Evolutionary conservation across 805 yeast species (phyloP).

Genomic region (Hanseniaspora hatyaiensis): DNA sequence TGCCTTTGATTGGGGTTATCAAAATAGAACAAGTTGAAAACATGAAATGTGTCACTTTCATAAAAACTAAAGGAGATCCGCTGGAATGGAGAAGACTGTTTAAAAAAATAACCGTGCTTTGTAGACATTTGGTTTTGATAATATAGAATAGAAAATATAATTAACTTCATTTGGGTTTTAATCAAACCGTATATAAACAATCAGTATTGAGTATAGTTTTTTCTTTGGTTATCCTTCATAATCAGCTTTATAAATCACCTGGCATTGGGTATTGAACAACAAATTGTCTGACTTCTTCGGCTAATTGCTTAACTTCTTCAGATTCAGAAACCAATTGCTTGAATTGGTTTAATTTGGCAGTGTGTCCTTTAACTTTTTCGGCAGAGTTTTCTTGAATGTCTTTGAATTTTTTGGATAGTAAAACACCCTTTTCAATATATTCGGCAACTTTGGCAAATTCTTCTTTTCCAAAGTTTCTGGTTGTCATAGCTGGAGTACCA

Average conservation of each 20-base stretch:
- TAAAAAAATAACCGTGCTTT: constrained; percentile 43
- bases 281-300: constrained; percentile 59
- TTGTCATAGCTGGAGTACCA: constrained; percentile 98
- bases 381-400: constrained; percentile 28
- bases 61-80: constrained; percentile 53
- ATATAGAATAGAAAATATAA: neutral
- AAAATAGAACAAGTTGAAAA: constrained; percentile 33
- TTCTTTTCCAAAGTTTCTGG: constrained; percentile 72
- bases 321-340: constrained; percentile 56
- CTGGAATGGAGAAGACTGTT: constrained; percentile 62
- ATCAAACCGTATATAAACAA: no score
- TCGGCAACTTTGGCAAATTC: constrained; percentile 75
- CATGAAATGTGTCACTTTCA: constrained; percentile 42
- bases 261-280: constrained; percentile 76
- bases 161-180: neutral
- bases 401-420: constrained; percentile 52
- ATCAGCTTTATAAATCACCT: constrained; percentile 53
- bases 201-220: no score
- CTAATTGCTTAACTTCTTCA: constrained; percentile 47
- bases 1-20: constrained; percentile 38
- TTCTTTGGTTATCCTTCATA: no score
- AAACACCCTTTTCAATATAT: constrained; percentile 69
- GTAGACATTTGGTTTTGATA: constrained; percentile 36
- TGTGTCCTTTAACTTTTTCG: constrained; percentile 38
- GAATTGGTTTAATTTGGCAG: constrained; percentile 55